phyloP scores from a whole-genome alignment of 2,329 filamentous ascomycete species.

The Mariannaea elegans region DNA sequence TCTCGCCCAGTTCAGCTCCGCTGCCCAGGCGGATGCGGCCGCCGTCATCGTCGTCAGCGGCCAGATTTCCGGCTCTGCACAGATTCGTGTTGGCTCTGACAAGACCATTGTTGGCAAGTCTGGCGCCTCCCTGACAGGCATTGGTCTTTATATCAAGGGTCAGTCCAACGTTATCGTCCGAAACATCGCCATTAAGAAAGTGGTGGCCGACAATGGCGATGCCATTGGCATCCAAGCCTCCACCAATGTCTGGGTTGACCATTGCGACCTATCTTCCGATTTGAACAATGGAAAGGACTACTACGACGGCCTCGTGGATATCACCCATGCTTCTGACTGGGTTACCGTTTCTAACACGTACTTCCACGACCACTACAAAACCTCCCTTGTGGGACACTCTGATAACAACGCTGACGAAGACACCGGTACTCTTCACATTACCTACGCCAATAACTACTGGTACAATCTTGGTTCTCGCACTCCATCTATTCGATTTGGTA shows the following conservation, averaged over 20 bases:
- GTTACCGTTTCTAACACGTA: constrained; percentile 56
- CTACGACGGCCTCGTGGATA: constrained; percentile 73
- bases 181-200: constrained; percentile 68
- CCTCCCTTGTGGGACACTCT: constrained; percentile 67
- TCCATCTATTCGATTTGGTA: constrained; percentile 73
- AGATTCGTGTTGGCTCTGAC: constrained; percentile 54
- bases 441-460: constrained; percentile 74
- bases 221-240: constrained; percentile 66
- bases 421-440: constrained; percentile 68
- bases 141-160: constrained; percentile 62
- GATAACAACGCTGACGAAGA: constrained; percentile 67
- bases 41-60: constrained; percentile 54
- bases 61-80: constrained; percentile 48
- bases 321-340: constrained; percentile 70
- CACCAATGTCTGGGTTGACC: constrained; percentile 73
- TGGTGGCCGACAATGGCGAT: constrained; percentile 64
- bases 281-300: constrained; percentile 70
- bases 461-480: constrained; percentile 69
- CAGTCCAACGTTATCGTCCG: constrained; percentile 68
- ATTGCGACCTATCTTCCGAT: constrained; percentile 71
- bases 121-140: constrained; percentile 51
- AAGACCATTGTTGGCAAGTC: constrained; percentile 56
- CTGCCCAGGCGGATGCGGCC: constrained; percentile 54
- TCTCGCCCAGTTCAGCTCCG: constrained; percentile 56
- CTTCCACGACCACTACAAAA: constrained; percentile 60